Evolutionary conservation across 768 basidiomycete genomes (phyloP).

Genomic region (Tricholoma terreum): DNA sequence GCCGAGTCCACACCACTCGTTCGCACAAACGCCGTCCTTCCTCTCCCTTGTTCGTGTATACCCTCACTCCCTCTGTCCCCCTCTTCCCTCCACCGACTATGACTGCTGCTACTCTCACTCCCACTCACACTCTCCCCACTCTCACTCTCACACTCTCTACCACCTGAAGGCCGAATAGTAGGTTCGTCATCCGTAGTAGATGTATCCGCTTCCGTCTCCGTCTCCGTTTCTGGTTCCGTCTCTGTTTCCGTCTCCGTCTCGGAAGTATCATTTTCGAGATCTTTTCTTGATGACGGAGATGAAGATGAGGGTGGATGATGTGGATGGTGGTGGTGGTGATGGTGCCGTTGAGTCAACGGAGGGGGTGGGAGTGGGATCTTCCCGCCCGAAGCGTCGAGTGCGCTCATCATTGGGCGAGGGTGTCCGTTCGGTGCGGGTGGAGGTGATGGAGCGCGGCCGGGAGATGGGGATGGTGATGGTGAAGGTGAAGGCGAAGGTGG

Average conservation of each 20-base stretch:
- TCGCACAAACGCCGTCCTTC: not conserved
- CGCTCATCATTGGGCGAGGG: slow-evolving; percentile 45
- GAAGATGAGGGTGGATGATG: not conserved
- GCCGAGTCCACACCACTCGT: not conserved
- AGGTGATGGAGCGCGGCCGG: too few species aligned
- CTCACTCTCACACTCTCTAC: slow-evolving; percentile 19
- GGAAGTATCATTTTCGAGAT: slow-evolving; percentile 15
- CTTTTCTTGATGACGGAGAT: not conserved
- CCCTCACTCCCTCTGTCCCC: slow-evolving; percentile 7
- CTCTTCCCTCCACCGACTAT: slow-evolving; percentile 14
- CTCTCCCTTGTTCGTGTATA: slow-evolving; percentile 2
- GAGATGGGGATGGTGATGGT: too few species aligned
- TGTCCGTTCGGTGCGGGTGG: too few species aligned
- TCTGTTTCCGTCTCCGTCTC: slow-evolving; percentile 33
- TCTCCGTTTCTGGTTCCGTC: slow-evolving; percentile 47
- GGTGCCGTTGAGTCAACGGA: slow-evolving; percentile 12
- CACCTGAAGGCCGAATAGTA: slow-evolving; percentile 53
- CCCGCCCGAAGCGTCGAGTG: slow-evolving; percentile 55
- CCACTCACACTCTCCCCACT: slow-evolving; percentile 9
- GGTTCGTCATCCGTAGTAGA: slow-evolving; percentile 76
- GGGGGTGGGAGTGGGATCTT: slow-evolving; percentile 30
- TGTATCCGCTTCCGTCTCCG: slow-evolving; percentile 53
- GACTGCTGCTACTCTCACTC: not conserved
- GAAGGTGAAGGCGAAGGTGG: too few species aligned
- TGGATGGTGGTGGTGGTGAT: not conserved